Evolutionary conservation across 768 basidiomycete species (phyloP), one percentile per base, ranked within the genome.

Genomic region (Tricholoma furcatifolium): DNA sequence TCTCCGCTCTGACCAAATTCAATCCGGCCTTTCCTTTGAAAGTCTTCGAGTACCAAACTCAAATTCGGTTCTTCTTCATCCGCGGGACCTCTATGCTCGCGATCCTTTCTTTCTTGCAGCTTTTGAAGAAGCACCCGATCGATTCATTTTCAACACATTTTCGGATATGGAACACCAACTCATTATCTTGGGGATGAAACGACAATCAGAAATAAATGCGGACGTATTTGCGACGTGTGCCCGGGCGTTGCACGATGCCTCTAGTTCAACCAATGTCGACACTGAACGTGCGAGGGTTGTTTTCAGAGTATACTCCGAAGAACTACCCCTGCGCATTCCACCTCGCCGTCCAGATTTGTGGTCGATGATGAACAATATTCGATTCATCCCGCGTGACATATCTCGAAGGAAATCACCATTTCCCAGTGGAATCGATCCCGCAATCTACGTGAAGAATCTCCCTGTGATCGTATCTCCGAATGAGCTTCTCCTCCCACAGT

Each of bases 301-400:
- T 0, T 78, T 70, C 49, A 53, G 55, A 2, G 64, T 62, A 2
- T 80, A 73, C 48, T 68, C 62, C 34, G 57, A 70, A 17, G 58
- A 60, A 15, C 58, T 78, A 9, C 72, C 77, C 0, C 49, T 74
- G 50, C 59, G 52, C 2, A 57, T 70, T 24, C 30, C 31, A 1
- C 47, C 58, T 11, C 47, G 58, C 11, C 41, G 45, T 8, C 52
- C 39, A 2, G 1, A 45, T 40, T 35, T 30, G 15, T 78, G 75
- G 74, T 42, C 39, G 2, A 43, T 58, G 15, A 46, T 78, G 12
- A 70, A 75, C 43, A 35, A 60, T 10, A 46, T 74, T 6, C 53
- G 64, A 1, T 81, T 81, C 53, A 69, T 80, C 35, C 78, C 78
- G 4, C 65, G 75, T 1, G 44, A 62, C n/a, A 52, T 24, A 11